Percentiles rank a stretch among this genome's conserved stretches.
These are phyloP conservation scores for Drechslera avenae DNA, from an alignment of 2,329 filamentous ascomycete genomes.

Conservation along the genomic window DNA sequence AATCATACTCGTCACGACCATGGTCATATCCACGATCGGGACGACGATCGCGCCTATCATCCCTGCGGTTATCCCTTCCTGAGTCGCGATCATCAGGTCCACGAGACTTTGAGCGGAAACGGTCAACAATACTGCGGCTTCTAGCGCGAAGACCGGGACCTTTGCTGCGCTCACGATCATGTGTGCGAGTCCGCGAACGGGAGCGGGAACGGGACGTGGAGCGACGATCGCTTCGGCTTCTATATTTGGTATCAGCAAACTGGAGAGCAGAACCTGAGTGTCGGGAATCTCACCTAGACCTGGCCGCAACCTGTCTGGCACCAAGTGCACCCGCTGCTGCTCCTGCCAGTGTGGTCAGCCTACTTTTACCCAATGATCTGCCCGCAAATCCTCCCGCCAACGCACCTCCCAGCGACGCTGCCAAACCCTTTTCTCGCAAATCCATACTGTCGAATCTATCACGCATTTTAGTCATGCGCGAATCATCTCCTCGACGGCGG, in stretches of 20 bases:
- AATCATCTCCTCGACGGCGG: conserved; percentile 37
- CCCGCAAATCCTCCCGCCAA: conserved; percentile 47
- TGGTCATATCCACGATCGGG: conserved; percentile 26
- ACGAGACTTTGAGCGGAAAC: conserved; percentile 32
- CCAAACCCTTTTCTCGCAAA: conserved; percentile 39
- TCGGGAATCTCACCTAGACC: conserved; percentile 17
- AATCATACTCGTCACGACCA: conserved; percentile 23
- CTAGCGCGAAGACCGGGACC: conserved; percentile 28
- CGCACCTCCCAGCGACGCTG: conserved; percentile 47
- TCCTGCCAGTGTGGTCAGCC: conserved; percentile 46
- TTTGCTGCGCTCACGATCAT: conserved; percentile 21
- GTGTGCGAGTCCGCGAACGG: conserved; percentile 23
- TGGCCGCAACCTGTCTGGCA: conserved; percentile 29
- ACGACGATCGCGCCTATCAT: conserved; percentile 18
- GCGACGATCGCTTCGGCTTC: conserved; percentile 26
- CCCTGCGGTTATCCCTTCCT: conserved; percentile 7
- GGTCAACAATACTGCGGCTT: conserved; percentile 33
- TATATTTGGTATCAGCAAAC: conserved; percentile 8
- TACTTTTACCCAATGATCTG: conserved; percentile 39
- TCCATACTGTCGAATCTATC: conserved; percentile 45
- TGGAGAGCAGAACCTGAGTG: background rate
- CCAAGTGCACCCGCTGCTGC: conserved; percentile 44
- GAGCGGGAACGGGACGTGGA: conserved; percentile 25
- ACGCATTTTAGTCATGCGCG: conserved; percentile 40
- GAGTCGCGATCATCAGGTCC: conserved; percentile 22